These are phyloP conservation scores for Suhomyces wounanorum DNA, from an alignment of 1,139 yeast species.

Conservation along the genomic window DNA sequence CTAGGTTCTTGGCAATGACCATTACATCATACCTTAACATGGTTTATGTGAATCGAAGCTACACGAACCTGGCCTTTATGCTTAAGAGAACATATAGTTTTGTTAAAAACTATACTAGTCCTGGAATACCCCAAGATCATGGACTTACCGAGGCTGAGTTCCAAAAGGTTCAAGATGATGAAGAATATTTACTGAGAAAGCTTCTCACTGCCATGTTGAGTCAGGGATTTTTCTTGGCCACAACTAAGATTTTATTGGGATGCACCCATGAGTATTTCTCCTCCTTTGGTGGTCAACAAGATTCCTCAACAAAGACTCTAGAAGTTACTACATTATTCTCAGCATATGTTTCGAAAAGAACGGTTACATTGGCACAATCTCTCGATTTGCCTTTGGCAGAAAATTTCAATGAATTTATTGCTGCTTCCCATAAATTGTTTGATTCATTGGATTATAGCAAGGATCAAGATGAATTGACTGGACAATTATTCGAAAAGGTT, in stretches of 20 bases:
- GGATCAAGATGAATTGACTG: constrained; percentile 17
- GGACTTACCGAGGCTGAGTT: constrained; percentile 41
- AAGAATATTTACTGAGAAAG: constrained; percentile 52
- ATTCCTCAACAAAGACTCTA: neutral
- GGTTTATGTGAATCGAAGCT: constrained; percentile 39
- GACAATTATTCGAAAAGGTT: constrained; percentile 36
- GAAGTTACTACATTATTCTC: neutral
- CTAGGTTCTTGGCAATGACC: constrained; percentile 71
- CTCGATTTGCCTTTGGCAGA: constrained; percentile 60
- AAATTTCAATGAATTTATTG: constrained; percentile 37
- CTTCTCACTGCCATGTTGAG: constrained; percentile 44
- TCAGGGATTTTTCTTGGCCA: constrained; percentile 46
- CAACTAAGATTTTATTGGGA: constrained; percentile 27
- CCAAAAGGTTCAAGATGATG: constrained; percentile 48
- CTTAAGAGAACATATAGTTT: constrained; percentile 64
- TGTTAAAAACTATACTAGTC: constrained; percentile 62
- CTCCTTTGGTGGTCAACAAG: constrained; percentile 17
- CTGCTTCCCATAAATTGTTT: constrained; percentile 30
- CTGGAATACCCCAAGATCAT: constrained; percentile 27
- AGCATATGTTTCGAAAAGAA: constrained; percentile 38
- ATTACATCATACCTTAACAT: constrained; percentile 56
- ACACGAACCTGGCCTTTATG: constrained; percentile 41
- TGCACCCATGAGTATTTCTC: constrained; percentile 29
- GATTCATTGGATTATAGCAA: constrained; percentile 23
- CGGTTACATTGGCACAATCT: constrained; percentile 56